These are phyloP conservation scores for Suillus sp. DNA, from an alignment of 768 basidiomycete genomes.

Conservation along the genomic window DNA sequence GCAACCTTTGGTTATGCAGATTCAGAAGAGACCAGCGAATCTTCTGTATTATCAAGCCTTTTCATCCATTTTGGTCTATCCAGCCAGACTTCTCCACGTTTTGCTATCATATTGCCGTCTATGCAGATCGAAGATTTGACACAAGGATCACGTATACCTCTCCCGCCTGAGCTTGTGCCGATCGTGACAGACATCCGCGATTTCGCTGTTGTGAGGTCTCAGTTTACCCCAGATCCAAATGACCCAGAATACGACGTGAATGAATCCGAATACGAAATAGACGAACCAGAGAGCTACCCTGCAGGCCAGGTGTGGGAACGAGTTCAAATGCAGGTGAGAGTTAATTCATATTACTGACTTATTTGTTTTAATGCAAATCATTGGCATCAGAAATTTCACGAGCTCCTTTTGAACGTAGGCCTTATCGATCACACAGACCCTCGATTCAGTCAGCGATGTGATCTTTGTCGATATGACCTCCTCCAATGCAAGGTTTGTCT, in stretches of 20 bases:
- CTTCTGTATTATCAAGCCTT: constrained; percentile 2
- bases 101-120: not conserved
- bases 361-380: not conserved
- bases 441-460: not conserved
- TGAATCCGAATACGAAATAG: not conserved
- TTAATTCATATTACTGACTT: not conserved
- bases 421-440: not conserved
- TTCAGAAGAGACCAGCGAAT: not conserved
- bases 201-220: not conserved
- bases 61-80: constrained; percentile 4
- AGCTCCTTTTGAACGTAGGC: not conserved
- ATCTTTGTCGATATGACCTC: not conserved
- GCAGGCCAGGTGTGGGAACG: not conserved
- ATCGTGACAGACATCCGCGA: not conserved
- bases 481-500: not conserved
- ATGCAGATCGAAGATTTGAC: not conserved
- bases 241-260: not conserved
- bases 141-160: not conserved
- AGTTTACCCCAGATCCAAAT: not conserved
- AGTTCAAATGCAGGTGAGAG: constrained; percentile 4
- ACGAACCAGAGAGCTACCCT: constrained; percentile 1
- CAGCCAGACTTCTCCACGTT: constrained; percentile 3
- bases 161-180: not conserved
- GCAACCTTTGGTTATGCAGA: not conserved
- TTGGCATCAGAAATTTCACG: not conserved